phyloP scores from a whole-genome alignment of 768 basidiomycete species.

The Amanita pseudoporphyria region DNA sequence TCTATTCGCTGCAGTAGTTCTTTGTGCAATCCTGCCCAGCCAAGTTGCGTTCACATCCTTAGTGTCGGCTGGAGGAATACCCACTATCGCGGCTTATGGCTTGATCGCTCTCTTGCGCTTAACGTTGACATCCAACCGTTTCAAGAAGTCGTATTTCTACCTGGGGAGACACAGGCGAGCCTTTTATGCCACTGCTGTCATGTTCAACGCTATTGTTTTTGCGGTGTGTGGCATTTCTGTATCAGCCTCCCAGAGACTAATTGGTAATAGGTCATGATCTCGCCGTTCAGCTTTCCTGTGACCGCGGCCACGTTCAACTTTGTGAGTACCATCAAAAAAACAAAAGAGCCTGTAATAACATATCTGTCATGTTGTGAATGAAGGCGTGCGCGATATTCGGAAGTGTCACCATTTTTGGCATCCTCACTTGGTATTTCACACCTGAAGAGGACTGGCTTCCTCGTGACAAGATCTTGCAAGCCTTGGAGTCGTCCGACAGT shows the following conservation, averaged over 20 bases:
- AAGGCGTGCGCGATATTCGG: conserved; percentile 72
- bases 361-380: too few species aligned
- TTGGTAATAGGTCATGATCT: conserved; percentile 56
- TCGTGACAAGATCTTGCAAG: conserved; percentile 47
- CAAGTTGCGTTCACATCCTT: conserved; percentile 90
- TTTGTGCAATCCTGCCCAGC: conserved; percentile 87
- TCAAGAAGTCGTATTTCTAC: conserved; percentile 64
- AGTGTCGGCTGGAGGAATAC: conserved; percentile 77
- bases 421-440: conserved; percentile 70
- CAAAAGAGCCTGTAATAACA: too few species aligned
- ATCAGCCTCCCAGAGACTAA: conserved; percentile 7
- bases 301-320: conserved; percentile 75
- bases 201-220: conserved; percentile 72
- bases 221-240: conserved; percentile 36
- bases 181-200: conserved; percentile 56
- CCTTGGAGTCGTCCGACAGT: conserved; percentile 24
- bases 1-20: conserved; percentile 58
- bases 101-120: conserved; percentile 71
- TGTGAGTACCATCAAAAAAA: conserved; percentile 45
- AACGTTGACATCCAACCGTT: conserved; percentile 67
- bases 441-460: conserved; percentile 78
- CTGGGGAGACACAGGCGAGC: conserved; percentile 57
- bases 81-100: conserved; percentile 83
- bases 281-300: conserved; percentile 85
- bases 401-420: conserved; percentile 65